Evolutionary conservation across 2,329 filamentous ascomycete species (phyloP).

Genomic region (Scedosporium apiospermum): DNA sequence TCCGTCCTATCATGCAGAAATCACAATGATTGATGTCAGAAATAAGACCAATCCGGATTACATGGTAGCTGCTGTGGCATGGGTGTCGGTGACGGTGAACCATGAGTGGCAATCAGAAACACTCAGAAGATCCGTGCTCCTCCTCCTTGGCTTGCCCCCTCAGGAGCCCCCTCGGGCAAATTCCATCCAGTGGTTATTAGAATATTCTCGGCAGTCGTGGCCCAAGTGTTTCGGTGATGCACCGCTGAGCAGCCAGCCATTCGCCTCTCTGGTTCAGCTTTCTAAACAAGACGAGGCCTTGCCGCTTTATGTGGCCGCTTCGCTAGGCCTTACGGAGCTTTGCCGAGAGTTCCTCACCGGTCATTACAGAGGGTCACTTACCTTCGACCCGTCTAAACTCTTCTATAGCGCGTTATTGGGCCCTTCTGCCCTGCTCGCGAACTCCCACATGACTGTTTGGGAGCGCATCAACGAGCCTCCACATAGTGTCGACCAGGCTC

Average conservation of each 20-base stretch:
- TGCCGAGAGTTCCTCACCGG: neutral
- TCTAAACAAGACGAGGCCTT: neutral
- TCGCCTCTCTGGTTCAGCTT: neutral
- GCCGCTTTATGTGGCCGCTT: neutral
- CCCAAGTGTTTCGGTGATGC: neutral
- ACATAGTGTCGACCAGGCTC: neutral
- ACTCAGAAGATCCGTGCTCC: neutral
- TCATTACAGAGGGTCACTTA: neutral
- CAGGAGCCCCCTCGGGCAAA: neutral
- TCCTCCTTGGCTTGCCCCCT: neutral
- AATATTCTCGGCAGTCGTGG: conserved; percentile 2
- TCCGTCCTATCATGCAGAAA: neutral
- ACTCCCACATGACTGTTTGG: neutral
- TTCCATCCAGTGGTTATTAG: conserved; percentile 1
- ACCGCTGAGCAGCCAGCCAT: neutral
- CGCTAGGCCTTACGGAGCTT: neutral
- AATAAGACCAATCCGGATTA: conserved; percentile 3
- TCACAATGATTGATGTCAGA: neutral
- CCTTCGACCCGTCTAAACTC: neutral
- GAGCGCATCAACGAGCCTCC: conserved; percentile 5
- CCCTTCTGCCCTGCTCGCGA: neutral
- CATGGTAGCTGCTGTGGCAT: neutral
- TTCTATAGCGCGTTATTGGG: conserved; percentile 1
- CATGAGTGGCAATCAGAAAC: neutral
- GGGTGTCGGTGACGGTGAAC: neutral